These are phyloP conservation scores for Aureoboletus auriporus DNA, from an alignment of 768 basidiomycete species.

Conservation along the genomic window DNA sequence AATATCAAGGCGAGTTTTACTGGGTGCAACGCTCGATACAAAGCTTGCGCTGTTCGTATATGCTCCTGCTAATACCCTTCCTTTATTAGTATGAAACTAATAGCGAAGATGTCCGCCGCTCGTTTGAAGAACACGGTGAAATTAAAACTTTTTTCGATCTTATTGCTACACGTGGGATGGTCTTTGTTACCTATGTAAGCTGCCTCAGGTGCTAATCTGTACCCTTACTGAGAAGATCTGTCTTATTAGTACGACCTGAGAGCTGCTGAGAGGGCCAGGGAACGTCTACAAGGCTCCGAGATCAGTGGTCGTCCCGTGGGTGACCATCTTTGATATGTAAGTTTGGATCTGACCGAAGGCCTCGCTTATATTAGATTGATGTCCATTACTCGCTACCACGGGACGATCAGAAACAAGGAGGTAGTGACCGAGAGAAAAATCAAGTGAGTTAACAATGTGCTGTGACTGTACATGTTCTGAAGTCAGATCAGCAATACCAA, in stretches of 20 bases:
- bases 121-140: slow-evolving; percentile 91
- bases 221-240: slow-evolving; percentile 7
- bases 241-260: slow-evolving; percentile 80
- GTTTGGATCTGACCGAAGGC: slow-evolving; percentile 5
- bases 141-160: slow-evolving; percentile 98
- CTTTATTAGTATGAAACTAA: slow-evolving; percentile 77
- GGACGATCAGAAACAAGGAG: slow-evolving; percentile 69
- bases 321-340: slow-evolving; percentile 10
- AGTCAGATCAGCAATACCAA: slow-evolving; percentile 57
- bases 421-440: slow-evolving; percentile 64
- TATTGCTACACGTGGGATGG: slow-evolving; percentile 93
- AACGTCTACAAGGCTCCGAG: slow-evolving; percentile 84
- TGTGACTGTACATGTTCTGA: slow-evolving; percentile 5
- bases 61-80: slow-evolving; percentile 10
- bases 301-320: slow-evolving; percentile 87
- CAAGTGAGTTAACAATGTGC: slow-evolving; percentile 49
- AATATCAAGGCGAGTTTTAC: slow-evolving; percentile 88
- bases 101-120: slow-evolving; percentile 76
- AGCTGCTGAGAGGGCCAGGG: slow-evolving; percentile 88
- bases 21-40: slow-evolving; percentile 11
- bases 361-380: slow-evolving; percentile 67
- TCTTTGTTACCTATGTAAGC: slow-evolving; percentile 97
- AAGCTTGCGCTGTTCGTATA: slow-evolving; percentile 5
- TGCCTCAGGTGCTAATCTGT: background rate
- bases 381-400: slow-evolving; percentile 96